Evolutionary conservation across 1,284 basidiomycete genomes (phyloP), one percentile per base, ranked within the genome.

Genomic region (Macrocystidia cucumis): DNA sequence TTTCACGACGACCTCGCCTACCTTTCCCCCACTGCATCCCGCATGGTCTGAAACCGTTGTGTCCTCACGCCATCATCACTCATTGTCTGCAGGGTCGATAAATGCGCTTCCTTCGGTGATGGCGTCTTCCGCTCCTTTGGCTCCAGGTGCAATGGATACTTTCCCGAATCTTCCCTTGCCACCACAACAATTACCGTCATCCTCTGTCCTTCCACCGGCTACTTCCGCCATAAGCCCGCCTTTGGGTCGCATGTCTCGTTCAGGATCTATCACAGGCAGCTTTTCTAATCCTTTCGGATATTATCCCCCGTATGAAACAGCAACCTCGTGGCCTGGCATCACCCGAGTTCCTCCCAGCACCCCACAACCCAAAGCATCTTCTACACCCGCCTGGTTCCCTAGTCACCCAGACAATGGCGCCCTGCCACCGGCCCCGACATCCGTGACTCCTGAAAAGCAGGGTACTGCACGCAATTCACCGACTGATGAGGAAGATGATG

Each of bases 221-320:
- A 26, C 40, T 7, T 34, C 44, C 14, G 36, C 50, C 1, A 55
- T 60, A 23, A 54, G 55, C 39, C 60, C 63, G 4, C 60, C 69
- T 14, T 57, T 71, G 34, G 72, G 70, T 24, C 67, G 79, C 37
- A 66, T 75, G 55, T 75, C 74, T 29, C 71, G 78, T 32, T 82
- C 80, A 16, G 70, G 74, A 23, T 82, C 80, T 9, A 63, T 81
- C 36, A 77, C 60, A 34, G 60, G 59, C 23, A 63, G 67, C n/a
- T 72, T 74, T 45, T 57, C 68, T 14, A 69, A 47, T 38, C 34
- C 50, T 2, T 63, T 44, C 42, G 35, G 42, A 39, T 42, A 43
- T 41, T 45, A 38, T 14, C 45, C 14, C 31, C 42, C 25, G 21
- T 41, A 20, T n/a, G 46, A 45, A 30, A 38, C 41, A 19, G 19